These are phyloP conservation scores for Coriaria nepalensis DNA, from an alignment of 306 rosid genomes.

Conservation along the genomic window DNA sequence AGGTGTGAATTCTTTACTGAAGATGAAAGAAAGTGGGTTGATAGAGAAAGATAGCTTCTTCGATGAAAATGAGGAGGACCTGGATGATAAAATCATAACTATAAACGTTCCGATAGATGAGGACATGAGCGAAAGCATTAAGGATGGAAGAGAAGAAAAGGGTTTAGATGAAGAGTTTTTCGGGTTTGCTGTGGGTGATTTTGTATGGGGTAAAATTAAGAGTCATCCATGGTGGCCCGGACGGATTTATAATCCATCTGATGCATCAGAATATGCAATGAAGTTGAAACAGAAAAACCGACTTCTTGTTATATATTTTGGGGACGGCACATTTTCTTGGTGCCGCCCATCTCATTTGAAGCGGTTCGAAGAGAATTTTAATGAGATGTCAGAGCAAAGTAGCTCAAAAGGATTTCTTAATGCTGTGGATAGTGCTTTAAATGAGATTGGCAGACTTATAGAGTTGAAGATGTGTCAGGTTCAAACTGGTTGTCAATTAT, in stretches of 20 bases:
- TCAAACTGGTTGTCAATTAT: conserved; percentile 5
- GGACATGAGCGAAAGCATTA: conserved; percentile 21
- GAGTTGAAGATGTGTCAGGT: conserved; percentile 23
- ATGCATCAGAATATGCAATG: conserved; percentile 42
- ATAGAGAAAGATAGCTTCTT: conserved; percentile 8
- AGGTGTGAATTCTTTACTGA: conserved; percentile 26
- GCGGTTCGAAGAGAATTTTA: conserved; percentile 50
- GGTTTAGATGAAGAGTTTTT: conserved; percentile 21
- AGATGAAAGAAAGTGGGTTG: conserved; percentile 20
- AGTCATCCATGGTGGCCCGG: conserved; percentile 87
- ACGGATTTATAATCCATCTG: conserved; percentile 40
- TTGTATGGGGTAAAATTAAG: conserved; percentile 72
- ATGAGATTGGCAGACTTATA: conserved; percentile 45
- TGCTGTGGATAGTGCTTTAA: conserved; percentile 54
- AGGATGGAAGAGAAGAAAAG: conserved; percentile 23
- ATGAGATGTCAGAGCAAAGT: conserved; percentile 44
- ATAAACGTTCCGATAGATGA: conserved; percentile 24
- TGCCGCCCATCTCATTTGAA: conserved; percentile 58
- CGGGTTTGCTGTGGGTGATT: conserved; percentile 47
- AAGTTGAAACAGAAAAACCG: conserved; percentile 34
- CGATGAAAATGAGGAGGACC: conserved; percentile 15
- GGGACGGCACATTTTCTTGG: conserved; percentile 74
- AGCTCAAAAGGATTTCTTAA: conserved; percentile 26
- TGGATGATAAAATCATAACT: conserved; percentile 15
- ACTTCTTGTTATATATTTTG: conserved; percentile 56